phyloP scores from a whole-genome alignment of 257 asterid species.

The Cinchona pubescens region DNA sequence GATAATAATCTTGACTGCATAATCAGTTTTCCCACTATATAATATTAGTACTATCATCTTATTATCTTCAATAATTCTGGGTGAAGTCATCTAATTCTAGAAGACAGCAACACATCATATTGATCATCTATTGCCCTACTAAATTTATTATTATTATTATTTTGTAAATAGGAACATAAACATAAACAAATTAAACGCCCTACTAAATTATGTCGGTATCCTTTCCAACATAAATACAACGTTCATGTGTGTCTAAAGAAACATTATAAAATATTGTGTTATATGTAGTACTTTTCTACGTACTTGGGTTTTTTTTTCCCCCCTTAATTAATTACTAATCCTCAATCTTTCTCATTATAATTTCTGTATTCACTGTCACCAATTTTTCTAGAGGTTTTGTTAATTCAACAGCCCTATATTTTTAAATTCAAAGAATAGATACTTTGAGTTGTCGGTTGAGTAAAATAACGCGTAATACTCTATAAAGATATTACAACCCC shows the following conservation, averaged over 20 bases:
- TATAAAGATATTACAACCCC: not conserved
- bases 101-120: constrained; percentile 17
- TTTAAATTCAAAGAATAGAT: not conserved
- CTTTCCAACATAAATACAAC: constrained; percentile 10
- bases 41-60: not conserved
- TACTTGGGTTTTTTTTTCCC: not conserved
- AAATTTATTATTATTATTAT: too few relatives aligned
- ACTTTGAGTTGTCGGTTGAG: not conserved
- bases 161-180: too few relatives aligned
- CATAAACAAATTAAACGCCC: too few relatives aligned
- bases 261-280: not conserved
- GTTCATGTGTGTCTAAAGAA: not conserved
- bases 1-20: too few relatives aligned
- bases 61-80: not conserved
- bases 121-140: too few relatives aligned
- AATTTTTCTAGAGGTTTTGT: not conserved
- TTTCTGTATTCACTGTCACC: not conserved
- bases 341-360: not conserved
- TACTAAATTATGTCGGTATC: constrained; percentile 3
- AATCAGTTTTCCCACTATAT: constrained; percentile 13
- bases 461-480: not conserved
- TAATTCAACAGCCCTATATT: not conserved
- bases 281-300: not conserved
- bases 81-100: constrained; percentile 21
- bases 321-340: not conserved